These are phyloP conservation scores for Oryza punctata DNA, from an alignment of 176 grass and related monocot genomes.

Conservation along the genomic window DNA sequence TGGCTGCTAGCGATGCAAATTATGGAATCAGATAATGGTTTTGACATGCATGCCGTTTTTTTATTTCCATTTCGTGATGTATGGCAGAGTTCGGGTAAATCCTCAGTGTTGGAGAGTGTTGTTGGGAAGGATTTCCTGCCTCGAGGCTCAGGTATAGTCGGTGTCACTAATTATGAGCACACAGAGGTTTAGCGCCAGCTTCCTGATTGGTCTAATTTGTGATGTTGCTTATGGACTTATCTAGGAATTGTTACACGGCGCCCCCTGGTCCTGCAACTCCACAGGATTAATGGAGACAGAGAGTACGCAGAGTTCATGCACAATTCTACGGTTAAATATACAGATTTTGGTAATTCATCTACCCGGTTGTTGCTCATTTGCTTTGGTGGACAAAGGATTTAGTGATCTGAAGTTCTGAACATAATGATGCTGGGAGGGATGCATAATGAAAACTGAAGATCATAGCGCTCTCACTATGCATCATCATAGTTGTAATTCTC, in stretches of 20 bases:
- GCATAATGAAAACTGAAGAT: too few species aligned
- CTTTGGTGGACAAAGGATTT: not conserved
- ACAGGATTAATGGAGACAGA: conserved; percentile 80
- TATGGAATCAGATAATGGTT: not conserved
- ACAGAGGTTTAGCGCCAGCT: not conserved
- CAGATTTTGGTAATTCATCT: conserved; percentile 78
- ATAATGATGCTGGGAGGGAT: not conserved
- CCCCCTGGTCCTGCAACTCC: conserved; percentile 89
- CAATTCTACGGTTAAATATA: conserved; percentile 79
- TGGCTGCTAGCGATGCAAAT: not conserved
- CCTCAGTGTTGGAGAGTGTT: conserved; percentile 91
- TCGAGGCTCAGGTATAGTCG: conserved; percentile 81
- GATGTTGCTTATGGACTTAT: conserved; percentile 21
- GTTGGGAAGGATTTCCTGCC: conserved; percentile 98
- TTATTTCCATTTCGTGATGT: not conserved
- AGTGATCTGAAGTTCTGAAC: not conserved
- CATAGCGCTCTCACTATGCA: too few species aligned
- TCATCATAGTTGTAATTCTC: too few species aligned
- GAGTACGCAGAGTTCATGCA: conserved; percentile 98
- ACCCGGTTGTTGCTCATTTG: not conserved
- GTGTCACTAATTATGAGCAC: not conserved
- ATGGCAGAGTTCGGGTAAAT: conserved; percentile 90
- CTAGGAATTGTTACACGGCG: conserved; percentile 93
- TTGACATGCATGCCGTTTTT: not conserved
- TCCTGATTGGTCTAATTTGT: not conserved